Evolutionary conservation across 352 stramenopile species (phyloP).

Genomic region (Phytophthora lateralis): DNA sequence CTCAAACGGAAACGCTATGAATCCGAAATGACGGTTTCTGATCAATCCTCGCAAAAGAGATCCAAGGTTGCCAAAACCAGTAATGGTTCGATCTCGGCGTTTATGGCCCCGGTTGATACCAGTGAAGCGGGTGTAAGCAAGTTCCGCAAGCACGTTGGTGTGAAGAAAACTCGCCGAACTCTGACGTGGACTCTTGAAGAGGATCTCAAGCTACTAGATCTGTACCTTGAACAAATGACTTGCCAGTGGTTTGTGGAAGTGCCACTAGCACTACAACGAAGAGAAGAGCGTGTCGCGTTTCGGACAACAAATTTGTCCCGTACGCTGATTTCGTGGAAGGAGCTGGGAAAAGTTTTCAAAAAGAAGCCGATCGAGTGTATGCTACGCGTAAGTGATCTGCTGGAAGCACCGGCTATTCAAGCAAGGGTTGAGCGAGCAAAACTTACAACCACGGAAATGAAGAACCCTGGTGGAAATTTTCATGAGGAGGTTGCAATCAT

Average conservation of each 20-base stretch:
- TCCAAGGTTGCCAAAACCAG: conserved; percentile 34
- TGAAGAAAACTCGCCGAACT: conserved; percentile 59
- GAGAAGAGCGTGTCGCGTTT: conserved; percentile 73
- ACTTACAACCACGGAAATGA: conserved; percentile 58
- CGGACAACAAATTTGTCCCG: conserved; percentile 57
- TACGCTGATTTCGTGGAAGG: conserved; percentile 77
- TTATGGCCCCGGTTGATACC: conserved; percentile 35
- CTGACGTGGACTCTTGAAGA: conserved; percentile 70
- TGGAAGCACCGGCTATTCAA: conserved; percentile 65
- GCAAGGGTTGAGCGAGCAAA: conserved; percentile 67
- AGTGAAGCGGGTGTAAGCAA: conserved; percentile 45
- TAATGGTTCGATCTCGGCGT: conserved; percentile 21
- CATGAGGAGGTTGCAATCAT: conserved; percentile 69
- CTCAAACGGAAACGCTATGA: conserved; percentile 68
- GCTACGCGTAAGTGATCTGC: conserved; percentile 68
- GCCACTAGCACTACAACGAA: conserved; percentile 64
- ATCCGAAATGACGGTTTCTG: neutral
- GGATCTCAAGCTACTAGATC: conserved; percentile 67
- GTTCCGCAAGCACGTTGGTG: conserved; percentile 51
- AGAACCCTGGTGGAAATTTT: conserved; percentile 75
- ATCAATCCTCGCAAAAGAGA: conserved; percentile 34
- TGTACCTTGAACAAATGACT: conserved; percentile 78
- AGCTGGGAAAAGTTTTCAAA: conserved; percentile 57
- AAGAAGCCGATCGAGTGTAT: conserved; percentile 74
- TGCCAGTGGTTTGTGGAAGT: conserved; percentile 82